Evolutionary conservation across 495 filamentous ascomycete species (phyloP).

Genomic region (Aspergillus bertholletiae): DNA sequence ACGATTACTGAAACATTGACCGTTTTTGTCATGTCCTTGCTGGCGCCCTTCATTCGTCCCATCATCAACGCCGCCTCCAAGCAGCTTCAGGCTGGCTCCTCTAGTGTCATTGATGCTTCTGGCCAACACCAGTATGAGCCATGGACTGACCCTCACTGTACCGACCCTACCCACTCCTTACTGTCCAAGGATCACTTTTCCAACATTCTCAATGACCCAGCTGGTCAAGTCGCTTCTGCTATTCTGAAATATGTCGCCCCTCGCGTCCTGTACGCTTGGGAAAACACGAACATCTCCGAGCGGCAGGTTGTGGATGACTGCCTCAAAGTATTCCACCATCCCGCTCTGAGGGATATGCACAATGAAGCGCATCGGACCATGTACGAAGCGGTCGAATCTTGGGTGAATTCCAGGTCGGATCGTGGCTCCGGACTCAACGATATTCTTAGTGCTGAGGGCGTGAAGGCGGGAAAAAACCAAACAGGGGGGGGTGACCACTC

Average conservation of each 20-base stretch:
- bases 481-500: slow-evolving; percentile 33
- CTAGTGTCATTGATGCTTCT: slow-evolving; percentile 72
- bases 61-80: slow-evolving; percentile 85
- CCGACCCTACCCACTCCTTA: slow-evolving; percentile 91
- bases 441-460: slow-evolving; percentile 74
- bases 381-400: slow-evolving; percentile 76
- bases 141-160: slow-evolving; percentile 81
- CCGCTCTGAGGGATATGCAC: slow-evolving; percentile 65
- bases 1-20: slow-evolving; percentile 90
- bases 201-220: slow-evolving; percentile 85
- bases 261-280: slow-evolving; percentile 85
- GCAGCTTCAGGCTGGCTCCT: slow-evolving; percentile 77
- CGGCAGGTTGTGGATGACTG: slow-evolving; percentile 77
- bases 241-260: slow-evolving; percentile 84
- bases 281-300: slow-evolving; percentile 74
- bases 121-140: slow-evolving; percentile 85
- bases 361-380: slow-evolving; percentile 80
- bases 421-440: slow-evolving; percentile 61
- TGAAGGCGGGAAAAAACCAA: slow-evolving; percentile 76
- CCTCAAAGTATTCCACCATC: slow-evolving; percentile 81
- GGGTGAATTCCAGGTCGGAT: slow-evolving; percentile 65
- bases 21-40: slow-evolving; percentile 80
- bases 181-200: slow-evolving; percentile 96
- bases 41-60: slow-evolving; percentile 86
- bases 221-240: slow-evolving; percentile 73